Percentiles rank a stretch among this genome's conserved stretches.
Conservation (phyloP, 2,329 filamentous ascomycete species). For the Allantophomopsis cytisporea region DNA sequence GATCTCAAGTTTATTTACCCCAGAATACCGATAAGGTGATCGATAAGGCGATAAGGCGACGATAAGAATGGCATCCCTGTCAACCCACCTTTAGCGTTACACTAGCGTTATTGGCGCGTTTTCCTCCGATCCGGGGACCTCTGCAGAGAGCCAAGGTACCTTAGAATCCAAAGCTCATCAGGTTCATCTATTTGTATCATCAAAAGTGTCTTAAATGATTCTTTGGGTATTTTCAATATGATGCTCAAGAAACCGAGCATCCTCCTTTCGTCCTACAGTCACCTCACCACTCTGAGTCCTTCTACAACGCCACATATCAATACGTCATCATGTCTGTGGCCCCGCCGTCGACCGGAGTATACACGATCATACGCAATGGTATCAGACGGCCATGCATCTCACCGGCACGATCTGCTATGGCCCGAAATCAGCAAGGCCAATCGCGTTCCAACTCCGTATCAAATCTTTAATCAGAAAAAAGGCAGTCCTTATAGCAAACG, state of each 20-base stretch:
- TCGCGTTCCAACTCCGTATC: conserved; percentile 58
- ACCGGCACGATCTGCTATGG: conserved; percentile 17
- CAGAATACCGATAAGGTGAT: no score
- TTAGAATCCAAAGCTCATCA: no score
- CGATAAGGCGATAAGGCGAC: no score
- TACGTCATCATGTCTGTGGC: conserved; percentile 13
- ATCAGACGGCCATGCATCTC: conserved; percentile 20
- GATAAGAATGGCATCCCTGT: no score
- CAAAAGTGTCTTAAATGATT: no score
- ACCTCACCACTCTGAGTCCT: conserved; percentile 15
- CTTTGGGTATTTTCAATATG: conserved; percentile 3
- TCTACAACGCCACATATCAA: conserved; percentile 14
- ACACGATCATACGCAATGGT: conserved; percentile 22
- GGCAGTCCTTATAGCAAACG: conserved; percentile 65
- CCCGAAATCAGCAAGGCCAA: conserved; percentile 16
- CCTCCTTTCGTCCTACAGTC: conserved; percentile 21
- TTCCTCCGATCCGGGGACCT: no score
- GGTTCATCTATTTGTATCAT: no score
- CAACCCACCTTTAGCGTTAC: no score
- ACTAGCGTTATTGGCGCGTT: no score
- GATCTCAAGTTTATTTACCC: no score
- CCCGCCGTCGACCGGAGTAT: conserved; percentile 8
- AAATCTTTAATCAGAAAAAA: conserved; percentile 56
- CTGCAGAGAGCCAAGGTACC: no score
- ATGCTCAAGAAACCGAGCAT: conserved; percentile 31